Evolutionary conservation across 2,329 filamentous ascomycete species (phyloP).

Genomic region (Paraconiothyrium brasiliense): DNA sequence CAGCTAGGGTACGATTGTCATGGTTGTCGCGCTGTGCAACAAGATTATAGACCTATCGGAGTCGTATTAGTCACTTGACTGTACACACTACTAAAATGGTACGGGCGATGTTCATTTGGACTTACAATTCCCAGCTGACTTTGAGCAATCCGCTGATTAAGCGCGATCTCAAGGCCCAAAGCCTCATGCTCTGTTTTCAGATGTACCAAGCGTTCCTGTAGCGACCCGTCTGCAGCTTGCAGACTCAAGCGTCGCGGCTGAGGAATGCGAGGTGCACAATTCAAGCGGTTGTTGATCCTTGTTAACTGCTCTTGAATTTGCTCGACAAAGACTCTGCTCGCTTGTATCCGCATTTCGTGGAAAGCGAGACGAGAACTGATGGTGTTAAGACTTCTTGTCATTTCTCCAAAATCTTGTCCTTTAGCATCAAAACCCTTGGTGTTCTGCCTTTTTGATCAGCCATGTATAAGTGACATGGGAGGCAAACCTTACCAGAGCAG

Average conservation of each 20-base stretch:
- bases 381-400: constrained; percentile 11
- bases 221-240: neutral
- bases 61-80: neutral
- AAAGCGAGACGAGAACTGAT: constrained; percentile 9
- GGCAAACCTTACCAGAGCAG: neutral
- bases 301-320: neutral
- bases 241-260: too few relatives aligned
- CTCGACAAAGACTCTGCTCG: neutral
- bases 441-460: neutral
- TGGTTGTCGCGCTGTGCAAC: constrained; percentile 12
- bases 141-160: constrained; percentile 16
- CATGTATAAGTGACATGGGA: too few relatives aligned
- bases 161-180: constrained; percentile 2
- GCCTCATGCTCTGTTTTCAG: neutral
- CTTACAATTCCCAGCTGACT: constrained; percentile 15
- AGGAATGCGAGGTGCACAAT: too few relatives aligned
- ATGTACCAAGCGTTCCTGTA: neutral
- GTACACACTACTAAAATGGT: too few relatives aligned
- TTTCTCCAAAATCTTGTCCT: constrained; percentile 5
- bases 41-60: constrained; percentile 11
- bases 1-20: constrained; percentile 1
- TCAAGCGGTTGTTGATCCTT: too few relatives aligned
- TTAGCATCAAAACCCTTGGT: neutral
- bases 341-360: constrained; percentile 12
- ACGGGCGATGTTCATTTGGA: neutral